These are phyloP conservation scores for Tetrapisispora fleetii DNA, from an alignment of 805 yeast genomes.

Conservation along the genomic window DNA sequence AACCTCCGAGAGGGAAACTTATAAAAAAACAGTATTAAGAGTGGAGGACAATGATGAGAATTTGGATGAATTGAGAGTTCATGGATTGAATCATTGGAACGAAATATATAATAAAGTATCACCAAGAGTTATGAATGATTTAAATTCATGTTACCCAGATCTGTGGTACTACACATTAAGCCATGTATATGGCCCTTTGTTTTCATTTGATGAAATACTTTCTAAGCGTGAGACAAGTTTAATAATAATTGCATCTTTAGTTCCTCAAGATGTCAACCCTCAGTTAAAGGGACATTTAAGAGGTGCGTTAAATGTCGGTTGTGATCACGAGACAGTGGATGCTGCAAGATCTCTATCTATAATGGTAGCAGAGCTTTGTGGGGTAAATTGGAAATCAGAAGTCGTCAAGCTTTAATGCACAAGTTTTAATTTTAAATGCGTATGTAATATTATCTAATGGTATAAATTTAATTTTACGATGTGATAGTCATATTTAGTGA, in stretches of 20 bases:
- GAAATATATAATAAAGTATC: slow-evolving; percentile 69
- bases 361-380: slow-evolving; percentile 64
- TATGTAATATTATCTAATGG: not conserved
- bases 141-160: slow-evolving; percentile 75
- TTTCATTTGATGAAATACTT: slow-evolving; percentile 57
- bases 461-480: not conserved
- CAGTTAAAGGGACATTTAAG: slow-evolving; percentile 83
- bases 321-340: slow-evolving; percentile 50
- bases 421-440: not conserved
- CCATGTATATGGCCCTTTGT: slow-evolving; percentile 68
- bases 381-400: slow-evolving; percentile 44
- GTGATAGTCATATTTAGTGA: not conserved
- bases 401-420: slow-evolving; percentile 20
- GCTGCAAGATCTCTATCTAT: slow-evolving; percentile 54
- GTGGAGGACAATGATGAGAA: not conserved
- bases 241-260: slow-evolving; percentile 65
- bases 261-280: slow-evolving; percentile 90
- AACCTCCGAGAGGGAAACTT: not conserved
- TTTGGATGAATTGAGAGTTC: slow-evolving; percentile 7
- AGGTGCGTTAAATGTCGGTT: slow-evolving; percentile 79
- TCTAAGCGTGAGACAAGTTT: slow-evolving; percentile 62
- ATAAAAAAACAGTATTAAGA: not conserved
- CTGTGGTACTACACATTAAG: slow-evolving; percentile 63
- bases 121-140: slow-evolving; percentile 52
- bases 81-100: slow-evolving; percentile 66